Base-by-base conservation (phyloP, 164 flowering plant species). In the Buxus sempervirens region DNA sequence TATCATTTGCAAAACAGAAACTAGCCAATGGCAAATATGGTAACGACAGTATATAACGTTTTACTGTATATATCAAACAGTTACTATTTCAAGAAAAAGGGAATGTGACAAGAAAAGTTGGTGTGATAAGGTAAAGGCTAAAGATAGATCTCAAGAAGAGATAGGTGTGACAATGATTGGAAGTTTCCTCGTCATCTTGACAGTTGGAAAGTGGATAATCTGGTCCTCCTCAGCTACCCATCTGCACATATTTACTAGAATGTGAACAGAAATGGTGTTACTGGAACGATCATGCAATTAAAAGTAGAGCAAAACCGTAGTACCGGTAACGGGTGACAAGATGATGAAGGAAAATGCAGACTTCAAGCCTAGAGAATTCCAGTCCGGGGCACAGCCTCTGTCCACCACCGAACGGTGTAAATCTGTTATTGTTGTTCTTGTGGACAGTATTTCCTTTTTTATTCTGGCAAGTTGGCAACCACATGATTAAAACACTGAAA, bases 381-480 rank as follows among this genome's bases (percentile, higher is more conserved):
- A 88, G 67, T 32, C 98, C 99, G 23, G 98, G 97, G 63, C 98
- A 95, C 5, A 92, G 81, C 77, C 99, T 84, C 61, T 95, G 98
- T 24, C 99, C 99, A 4, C 99, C 98, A 42, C 99, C 99, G 72
- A 96, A 96, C 1, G 99, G 99, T 25, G 93, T 84, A 66, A 89
- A 96, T 26, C 60, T 64, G 25, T 61, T 74, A 67, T 70, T 72
- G 28, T 22, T 76, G 70, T 67, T 71, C 0, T n/a, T 28, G 38
- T 32, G 7, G 3, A 32, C 38, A 54, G 1, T n/a, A 6, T 49
- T 32, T 26, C 62, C 75, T 63, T 66, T 63, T 54, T 66, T 76
- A 51, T 12, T 66, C 80, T 76, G 77, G n/a, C 28, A 59, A 66
- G n/a, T 6, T 4, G 56, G 23, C 63, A 42, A 3, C 21, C 18